Percentiles rank a stretch among this genome's conserved stretches.
Conservation (phyloP, 495 filamentous ascomycete genomes). For the Penicillium odoratum region DNA sequence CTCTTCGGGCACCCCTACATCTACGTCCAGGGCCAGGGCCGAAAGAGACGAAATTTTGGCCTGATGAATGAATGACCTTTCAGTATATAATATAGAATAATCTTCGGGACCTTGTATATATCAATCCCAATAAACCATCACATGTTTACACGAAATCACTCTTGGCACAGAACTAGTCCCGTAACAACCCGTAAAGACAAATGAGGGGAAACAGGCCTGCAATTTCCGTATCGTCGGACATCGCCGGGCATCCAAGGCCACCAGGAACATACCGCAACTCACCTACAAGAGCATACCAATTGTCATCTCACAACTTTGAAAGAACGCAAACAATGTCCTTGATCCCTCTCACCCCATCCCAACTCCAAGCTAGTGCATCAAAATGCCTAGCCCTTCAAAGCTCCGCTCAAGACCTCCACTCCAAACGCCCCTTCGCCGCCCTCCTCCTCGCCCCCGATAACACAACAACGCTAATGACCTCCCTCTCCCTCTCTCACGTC, state of each 20-base stretch:
- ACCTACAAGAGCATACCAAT: background rate
- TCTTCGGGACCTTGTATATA: background rate
- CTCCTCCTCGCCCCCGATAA: slow-evolving; percentile 51
- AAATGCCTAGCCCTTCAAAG: slow-evolving; percentile 42
- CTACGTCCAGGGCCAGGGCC: background rate
- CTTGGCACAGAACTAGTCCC: background rate
- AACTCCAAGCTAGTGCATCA: slow-evolving; percentile 38
- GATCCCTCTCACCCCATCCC: slow-evolving; percentile 15
- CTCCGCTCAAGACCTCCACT: slow-evolving; percentile 38
- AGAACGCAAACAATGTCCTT: slow-evolving; percentile 1
- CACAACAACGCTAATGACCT: slow-evolving; percentile 44
- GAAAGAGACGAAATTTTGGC: slow-evolving; percentile 4
- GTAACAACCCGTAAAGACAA: slow-evolving; percentile 2
- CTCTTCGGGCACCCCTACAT: background rate
- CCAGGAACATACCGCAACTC: background rate
- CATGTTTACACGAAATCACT: background rate
- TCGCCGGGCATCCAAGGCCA: slow-evolving; percentile 12
- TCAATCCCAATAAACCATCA: background rate
- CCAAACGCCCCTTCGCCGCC: slow-evolving; percentile 51
- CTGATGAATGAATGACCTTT: slow-evolving; percentile 2
- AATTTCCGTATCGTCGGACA: slow-evolving; percentile 20
- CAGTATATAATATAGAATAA: background rate
- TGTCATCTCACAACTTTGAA: background rate
- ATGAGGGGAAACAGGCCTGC: slow-evolving; percentile 9
- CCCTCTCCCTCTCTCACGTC: slow-evolving; percentile 55